Base-by-base conservation (phyloP, 768 basidiomycete genomes). In the Clavaria fumosa region DNA sequence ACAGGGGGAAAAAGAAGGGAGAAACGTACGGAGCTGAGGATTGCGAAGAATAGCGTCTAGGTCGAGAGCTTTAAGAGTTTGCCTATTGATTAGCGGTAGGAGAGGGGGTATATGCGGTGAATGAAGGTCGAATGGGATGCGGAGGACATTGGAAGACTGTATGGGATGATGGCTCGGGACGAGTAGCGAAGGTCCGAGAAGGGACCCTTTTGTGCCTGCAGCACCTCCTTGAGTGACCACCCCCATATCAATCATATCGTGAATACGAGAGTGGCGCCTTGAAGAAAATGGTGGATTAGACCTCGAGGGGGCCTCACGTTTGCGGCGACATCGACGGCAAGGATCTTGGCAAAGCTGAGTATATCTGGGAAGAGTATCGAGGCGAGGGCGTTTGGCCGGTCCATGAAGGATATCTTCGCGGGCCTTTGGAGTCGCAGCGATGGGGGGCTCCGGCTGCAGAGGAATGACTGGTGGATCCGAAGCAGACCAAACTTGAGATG, bases 61-160 rank as follows among this genome's bases (percentile, higher is more conserved):
- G 53, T 95, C 88, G 35, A 95, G 64, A 51, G 89, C 84, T 50
- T 74, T 76, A 47, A 95, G 65, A 1, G 85, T 86, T 31, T 75
- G 72, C 26, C 81, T 69, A 50, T 84, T 89, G 53, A 93, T 83
- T 30, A 79, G 69, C 1, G 90, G 86, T 22, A 67, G 63, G 30
- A 70, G 58, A 23, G 80, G 63, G 5, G 83, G 84, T 42, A 84
- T 70, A 44, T 75, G 70, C 3, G 70, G 63, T 2, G 66, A 57
- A 45, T 51, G 58, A 41, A 59, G 50, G 51, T 67, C 66, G 51
- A 68, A 44, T 45, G 66, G 49, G 49, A 67, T 39, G 41, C 51
- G 47, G 44, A 60, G 52, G 18, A 53, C 43, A 23, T 47, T 40
- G 31, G 49, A 51, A 39, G 50, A 52, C n/a, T n/a, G n/a, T n/a